Evolutionary conservation across 129 eudicot species (phyloP).

Genomic region (Arctium minus): DNA sequence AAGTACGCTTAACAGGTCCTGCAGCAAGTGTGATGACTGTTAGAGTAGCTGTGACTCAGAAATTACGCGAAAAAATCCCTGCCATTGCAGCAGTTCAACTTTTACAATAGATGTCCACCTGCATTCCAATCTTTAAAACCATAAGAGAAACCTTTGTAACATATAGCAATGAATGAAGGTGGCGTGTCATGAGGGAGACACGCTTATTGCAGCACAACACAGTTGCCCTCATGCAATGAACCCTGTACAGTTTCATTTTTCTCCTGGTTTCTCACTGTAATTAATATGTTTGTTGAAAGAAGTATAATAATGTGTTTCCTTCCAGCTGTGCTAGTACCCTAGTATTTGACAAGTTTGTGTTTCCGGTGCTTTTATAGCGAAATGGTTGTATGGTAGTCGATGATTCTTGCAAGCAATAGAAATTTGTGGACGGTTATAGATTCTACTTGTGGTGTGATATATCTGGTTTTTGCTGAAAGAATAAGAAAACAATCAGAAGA

Average conservation of each 20-base stretch:
- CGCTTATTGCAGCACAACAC: not conserved
- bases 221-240: not conserved
- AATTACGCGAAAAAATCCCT: slow-evolving; percentile 90
- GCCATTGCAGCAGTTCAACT: slow-evolving; percentile 95
- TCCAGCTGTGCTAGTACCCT: not conserved
- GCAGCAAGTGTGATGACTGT: slow-evolving; percentile 98
- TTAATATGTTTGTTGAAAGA: slow-evolving; percentile 5
- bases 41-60: slow-evolving; percentile 91
- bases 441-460: no score
- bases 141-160: slow-evolving; percentile 3
- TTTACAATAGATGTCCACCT: slow-evolving; percentile 35
- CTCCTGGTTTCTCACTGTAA: slow-evolving; percentile 12
- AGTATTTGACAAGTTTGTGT: not conserved
- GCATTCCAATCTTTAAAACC: slow-evolving; percentile 11
- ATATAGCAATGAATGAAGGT: slow-evolving; percentile 14
- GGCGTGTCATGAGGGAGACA: not conserved
- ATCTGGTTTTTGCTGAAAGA: no score
- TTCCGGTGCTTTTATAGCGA: not conserved
- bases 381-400: slow-evolving; percentile 5
- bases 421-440: not conserved
- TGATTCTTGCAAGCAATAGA: not conserved
- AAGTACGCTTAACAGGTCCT: slow-evolving; percentile 83
- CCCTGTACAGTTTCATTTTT: slow-evolving; percentile 23
- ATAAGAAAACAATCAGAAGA: no score
- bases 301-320: slow-evolving; percentile 1